Evolutionary conservation across 768 basidiomycete species (phyloP).

Genomic region (Baorangia bicolor): DNA sequence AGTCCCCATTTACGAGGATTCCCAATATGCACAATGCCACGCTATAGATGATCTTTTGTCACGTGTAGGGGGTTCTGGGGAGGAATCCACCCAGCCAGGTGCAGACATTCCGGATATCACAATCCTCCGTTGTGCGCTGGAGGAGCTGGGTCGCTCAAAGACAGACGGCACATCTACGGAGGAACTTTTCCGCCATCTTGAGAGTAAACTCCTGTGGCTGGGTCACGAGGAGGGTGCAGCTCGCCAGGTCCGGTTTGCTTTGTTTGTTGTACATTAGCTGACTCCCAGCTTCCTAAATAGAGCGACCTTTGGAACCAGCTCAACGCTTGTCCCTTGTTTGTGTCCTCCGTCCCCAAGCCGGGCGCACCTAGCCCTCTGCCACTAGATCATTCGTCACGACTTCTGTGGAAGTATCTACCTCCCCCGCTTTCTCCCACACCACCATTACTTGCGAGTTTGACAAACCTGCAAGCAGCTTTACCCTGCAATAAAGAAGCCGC

Average conservation of each 20-base stretch:
- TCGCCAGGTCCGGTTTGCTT: conserved; percentile 48
- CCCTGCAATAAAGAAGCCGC: conserved; percentile 17
- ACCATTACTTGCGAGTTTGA: conserved; percentile 28
- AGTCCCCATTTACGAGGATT: conserved; percentile 48
- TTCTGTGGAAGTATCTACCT: conserved; percentile 41
- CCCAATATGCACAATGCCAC: conserved; percentile 43
- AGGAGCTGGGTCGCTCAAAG: conserved; percentile 44
- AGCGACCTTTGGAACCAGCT: conserved; percentile 59
- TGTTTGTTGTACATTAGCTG: not conserved
- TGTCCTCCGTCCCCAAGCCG: conserved; percentile 29
- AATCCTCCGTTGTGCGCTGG: conserved; percentile 62
- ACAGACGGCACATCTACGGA: conserved; percentile 48
- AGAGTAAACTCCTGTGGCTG: conserved; percentile 59
- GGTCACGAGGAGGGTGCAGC: conserved; percentile 46
- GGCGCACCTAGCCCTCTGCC: not conserved
- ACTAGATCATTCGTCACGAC: conserved; percentile 22
- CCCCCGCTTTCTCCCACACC: conserved; percentile 28
- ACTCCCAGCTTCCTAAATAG: conserved; percentile 28
- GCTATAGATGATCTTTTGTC: conserved; percentile 42
- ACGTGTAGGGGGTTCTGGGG: conserved; percentile 5
- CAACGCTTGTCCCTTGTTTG: conserved; percentile 50
- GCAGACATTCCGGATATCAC: conserved; percentile 48
- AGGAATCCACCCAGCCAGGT: conserved; percentile 12
- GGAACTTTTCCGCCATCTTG: conserved; percentile 58
- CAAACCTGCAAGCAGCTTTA: conserved; percentile 21